Percentiles rank a stretch among this genome's conserved stretches.
Evolutionary conservation across 1,139 yeast genomes (phyloP).

Genomic region (Taphrina sp.): DNA sequence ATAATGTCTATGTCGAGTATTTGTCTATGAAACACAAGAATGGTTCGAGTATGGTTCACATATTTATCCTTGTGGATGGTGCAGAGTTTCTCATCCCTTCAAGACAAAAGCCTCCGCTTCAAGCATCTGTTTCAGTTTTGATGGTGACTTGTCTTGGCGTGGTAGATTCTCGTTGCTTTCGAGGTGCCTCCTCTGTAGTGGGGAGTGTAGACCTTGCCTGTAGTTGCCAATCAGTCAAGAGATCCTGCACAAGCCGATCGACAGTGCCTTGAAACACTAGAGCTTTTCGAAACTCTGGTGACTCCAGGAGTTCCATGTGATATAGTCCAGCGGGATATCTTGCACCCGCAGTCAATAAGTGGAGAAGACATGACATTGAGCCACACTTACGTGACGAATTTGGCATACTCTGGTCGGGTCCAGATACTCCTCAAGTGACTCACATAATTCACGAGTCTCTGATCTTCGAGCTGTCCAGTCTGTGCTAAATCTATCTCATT

Average conservation of each 20-base stretch:
- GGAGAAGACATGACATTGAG: background rate
- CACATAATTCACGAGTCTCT: constrained; percentile 61
- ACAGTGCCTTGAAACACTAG: constrained; percentile 47
- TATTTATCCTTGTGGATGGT: no score
- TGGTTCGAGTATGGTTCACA: no score
- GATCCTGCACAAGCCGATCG: constrained; percentile 2
- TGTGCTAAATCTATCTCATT: constrained; percentile 60
- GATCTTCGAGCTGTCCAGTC: constrained; percentile 62
- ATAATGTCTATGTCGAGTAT: no score
- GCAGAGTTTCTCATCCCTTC: no score
- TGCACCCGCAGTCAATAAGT: no score
- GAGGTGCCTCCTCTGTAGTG: no score
- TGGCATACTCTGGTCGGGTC: constrained; percentile 58
- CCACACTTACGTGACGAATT: constrained; percentile 52
- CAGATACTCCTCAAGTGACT: constrained; percentile 74
- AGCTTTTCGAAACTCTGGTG: constrained; percentile 47
- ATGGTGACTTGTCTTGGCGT: no score
- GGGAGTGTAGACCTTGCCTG: no score
- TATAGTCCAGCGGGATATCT: constrained; percentile 75
- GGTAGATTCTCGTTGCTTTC: no score
- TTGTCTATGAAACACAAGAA: no score
- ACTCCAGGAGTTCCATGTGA: constrained; percentile 55
- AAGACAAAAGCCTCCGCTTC: no score
- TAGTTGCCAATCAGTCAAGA: constrained; percentile 5
- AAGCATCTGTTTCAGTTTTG: no score